A percentile compares a stretch with the other conserved stretches of the same genome.
Evolutionary conservation across 768 basidiomycete species (phyloP).

Genomic region (Cystofilobasidium ferigula): DNA sequence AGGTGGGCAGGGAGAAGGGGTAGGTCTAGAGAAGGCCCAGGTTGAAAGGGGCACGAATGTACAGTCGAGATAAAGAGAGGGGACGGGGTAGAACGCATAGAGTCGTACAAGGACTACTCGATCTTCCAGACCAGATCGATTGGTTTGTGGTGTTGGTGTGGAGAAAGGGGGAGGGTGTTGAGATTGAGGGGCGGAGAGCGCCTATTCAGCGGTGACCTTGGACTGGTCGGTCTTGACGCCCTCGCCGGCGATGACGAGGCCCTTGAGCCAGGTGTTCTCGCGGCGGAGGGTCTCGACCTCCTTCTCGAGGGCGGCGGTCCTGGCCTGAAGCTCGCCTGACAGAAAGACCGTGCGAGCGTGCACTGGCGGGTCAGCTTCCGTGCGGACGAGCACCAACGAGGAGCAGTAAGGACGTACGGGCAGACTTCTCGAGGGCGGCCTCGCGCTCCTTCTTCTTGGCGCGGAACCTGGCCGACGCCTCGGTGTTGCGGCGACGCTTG

Average conservation of each 20-base stretch:
- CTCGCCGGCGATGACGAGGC: conserved; percentile 55
- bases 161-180: not conserved
- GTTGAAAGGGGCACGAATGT: not conserved
- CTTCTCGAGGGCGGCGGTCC: conserved; percentile 71
- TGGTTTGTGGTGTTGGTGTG: not conserved
- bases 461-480: conserved; percentile 83
- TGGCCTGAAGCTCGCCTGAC: conserved; percentile 58
- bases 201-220: not conserved
- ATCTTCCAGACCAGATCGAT: not conserved
- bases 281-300: conserved; percentile 78
- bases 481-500: conserved; percentile 86
- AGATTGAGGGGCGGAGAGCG: not conserved
- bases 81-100: too few relatives aligned
- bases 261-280: conserved; percentile 88
- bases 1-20: too few relatives aligned
- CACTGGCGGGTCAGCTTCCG: not conserved
- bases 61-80: not conserved
- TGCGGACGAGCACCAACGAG: not conserved
- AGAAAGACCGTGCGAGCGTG: not conserved
- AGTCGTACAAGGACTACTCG: not conserved
- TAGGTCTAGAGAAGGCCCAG: not conserved
- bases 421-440: conserved; percentile 69
- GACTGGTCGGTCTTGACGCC: conserved; percentile 46
- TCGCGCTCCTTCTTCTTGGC: conserved; percentile 95
- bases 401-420: conserved; percentile 38